Evolutionary conservation across 2,329 filamentous ascomycete species (phyloP), one percentile per base, ranked within the genome.

Genomic region (Emmonsiellopsis sp.): DNA sequence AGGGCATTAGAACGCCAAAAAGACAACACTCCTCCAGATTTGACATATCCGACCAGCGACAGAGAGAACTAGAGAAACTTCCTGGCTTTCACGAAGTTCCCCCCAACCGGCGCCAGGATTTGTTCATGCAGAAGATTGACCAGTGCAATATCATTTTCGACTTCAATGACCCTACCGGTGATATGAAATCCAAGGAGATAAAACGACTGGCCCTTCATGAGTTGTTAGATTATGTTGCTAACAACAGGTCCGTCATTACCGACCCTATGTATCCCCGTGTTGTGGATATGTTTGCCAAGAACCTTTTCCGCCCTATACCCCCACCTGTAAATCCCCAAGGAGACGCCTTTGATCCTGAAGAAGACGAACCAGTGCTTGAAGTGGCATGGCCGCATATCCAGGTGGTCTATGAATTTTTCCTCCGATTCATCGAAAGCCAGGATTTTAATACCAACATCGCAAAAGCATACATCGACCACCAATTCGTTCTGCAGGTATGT

Each of bases 131-230:
- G 69, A 98, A 98, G 79, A 93, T 98, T 63, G 93, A 97, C 65
- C 93, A 98, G 71, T 98, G 93, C 78, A 98, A 98, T 69, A 94
- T 98, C 76, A 98, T 98, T 65, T 98, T 98, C 68, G 93, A 98
- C 75, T 98, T 98, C 76, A 98, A 97, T 69, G 93, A 98, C 72
- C 89, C 92, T 48, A 95, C 89, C 60, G 91, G 86, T 61, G 93
- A 98, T 69, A 97, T 98, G 91, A 98, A 98, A 73, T 95, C 92
- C 47, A 98, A 98, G 76, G 93, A 98, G 74, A 97, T 98, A 79
- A 98, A 98, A 78, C 83, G 93, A 65, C 77, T 98, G 61, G 93
- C 93, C 42, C 79, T 98, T 44, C 93, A 98, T 69, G 93, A 98
- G 70, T 79, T 98, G 57, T 81, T 98, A 59, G 93, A 98, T 71